A percentile compares a stretch with the other conserved stretches of the same genome.
Conservation (phyloP, 495 filamentous ascomycete species). For the Penicillium daleae region DNA sequence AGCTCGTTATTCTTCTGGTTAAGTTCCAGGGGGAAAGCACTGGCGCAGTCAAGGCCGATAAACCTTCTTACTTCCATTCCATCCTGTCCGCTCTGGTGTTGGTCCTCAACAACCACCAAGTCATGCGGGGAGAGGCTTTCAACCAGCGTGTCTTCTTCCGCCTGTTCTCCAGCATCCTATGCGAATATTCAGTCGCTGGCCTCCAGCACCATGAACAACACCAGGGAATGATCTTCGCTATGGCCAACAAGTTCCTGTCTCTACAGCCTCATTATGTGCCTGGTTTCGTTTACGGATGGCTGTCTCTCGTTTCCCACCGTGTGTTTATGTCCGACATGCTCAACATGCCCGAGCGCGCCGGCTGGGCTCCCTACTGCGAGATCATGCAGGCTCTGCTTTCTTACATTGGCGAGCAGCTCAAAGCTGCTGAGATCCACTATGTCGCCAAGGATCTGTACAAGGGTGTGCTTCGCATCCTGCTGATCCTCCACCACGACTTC, state of each 20-base stretch:
- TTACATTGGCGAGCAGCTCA: conserved; percentile 80
- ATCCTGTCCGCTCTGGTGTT: conserved; percentile 76
- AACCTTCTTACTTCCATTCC: conserved; percentile 70
- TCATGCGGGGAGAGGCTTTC: conserved; percentile 79
- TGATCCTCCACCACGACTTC: conserved; percentile 91
- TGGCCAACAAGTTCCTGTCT: conserved; percentile 74
- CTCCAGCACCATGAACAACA: conserved; percentile 59
- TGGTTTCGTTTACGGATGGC: conserved; percentile 83
- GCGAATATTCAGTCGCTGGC: conserved; percentile 59
- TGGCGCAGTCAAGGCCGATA: conserved; percentile 60
- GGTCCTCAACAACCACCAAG: conserved; percentile 82
- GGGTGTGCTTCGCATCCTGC: conserved; percentile 76
- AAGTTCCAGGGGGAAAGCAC: conserved; percentile 65
- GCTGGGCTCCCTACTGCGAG: conserved; percentile 76
- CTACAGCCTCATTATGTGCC: conserved; percentile 78
- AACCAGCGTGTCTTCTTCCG: conserved; percentile 90
- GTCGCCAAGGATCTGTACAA: conserved; percentile 83
- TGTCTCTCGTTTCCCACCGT: conserved; percentile 79
- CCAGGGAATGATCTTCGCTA: conserved; percentile 68
- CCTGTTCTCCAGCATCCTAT: conserved; percentile 82
- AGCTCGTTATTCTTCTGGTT: conserved; percentile 75
- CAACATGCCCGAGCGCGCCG: conserved; percentile 65
- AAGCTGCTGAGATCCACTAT: conserved; percentile 67
- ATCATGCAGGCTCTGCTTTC: conserved; percentile 74
- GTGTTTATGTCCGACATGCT: conserved; percentile 84